A percentile compares a stretch with the other conserved stretches of the same genome.
phyloP scores from a whole-genome alignment of 176 grass and related monocot species.

The Rhipidocladum racemiflorum region DNA sequence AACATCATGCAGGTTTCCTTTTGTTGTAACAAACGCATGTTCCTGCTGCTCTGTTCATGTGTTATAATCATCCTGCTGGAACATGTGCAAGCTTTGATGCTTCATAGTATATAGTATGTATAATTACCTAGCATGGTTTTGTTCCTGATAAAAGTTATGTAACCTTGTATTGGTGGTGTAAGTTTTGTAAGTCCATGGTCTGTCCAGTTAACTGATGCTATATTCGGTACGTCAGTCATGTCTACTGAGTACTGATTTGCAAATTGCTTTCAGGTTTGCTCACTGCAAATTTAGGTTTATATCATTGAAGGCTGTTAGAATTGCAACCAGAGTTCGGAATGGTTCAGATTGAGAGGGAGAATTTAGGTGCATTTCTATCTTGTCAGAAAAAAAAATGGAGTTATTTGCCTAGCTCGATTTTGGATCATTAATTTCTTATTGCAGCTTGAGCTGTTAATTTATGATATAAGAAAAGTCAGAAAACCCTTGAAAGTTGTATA shows the following conservation, averaged over 20 bases:
- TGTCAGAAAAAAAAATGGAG: background rate
- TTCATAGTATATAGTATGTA: constrained; percentile 38
- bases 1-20: constrained; percentile 22
- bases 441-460: background rate
- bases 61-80: constrained; percentile 28
- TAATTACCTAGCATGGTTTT: constrained; percentile 12
- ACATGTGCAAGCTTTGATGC: constrained; percentile 24
- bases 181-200: background rate
- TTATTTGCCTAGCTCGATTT: background rate
- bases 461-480: background rate
- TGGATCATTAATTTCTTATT: background rate
- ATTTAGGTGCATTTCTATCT: background rate
- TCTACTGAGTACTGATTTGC: background rate
- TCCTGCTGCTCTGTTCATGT: constrained; percentile 26
- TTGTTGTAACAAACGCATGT: constrained; percentile 32
- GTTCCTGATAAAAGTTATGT: background rate
- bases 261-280: background rate
- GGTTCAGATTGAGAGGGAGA: background rate
- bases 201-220: background rate
- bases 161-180: background rate
- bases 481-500: background rate
- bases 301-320: background rate
- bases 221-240: background rate
- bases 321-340: background rate
- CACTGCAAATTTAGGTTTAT: background rate